Evolutionary conservation across 257 asterid species (phyloP).

Genomic region (Solanum appendiculatum): DNA sequence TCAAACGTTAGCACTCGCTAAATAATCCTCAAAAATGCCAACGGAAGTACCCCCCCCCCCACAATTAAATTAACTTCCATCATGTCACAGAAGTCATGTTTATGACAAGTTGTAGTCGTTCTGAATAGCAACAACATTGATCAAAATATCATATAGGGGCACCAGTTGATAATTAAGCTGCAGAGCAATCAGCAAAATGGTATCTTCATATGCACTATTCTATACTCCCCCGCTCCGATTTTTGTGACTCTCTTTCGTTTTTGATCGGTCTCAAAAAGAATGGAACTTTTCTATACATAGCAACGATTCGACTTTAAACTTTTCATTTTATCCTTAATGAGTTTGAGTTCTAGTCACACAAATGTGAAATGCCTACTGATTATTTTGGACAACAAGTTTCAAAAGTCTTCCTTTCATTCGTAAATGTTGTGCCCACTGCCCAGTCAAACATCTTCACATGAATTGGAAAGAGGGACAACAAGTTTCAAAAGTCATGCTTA

Average conservation of each 20-base stretch:
- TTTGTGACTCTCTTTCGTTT: neutral
- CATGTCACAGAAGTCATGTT: neutral
- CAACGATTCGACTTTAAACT: neutral
- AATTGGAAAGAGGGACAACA: neutral
- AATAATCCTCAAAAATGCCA: neutral
- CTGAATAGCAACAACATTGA: neutral
- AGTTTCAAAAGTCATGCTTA: neutral
- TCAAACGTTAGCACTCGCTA: neutral
- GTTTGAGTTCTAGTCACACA: neutral
- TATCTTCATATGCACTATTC: neutral
- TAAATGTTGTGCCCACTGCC: neutral
- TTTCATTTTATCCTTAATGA: neutral
- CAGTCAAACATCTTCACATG: neutral
- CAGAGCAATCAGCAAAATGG: neutral
- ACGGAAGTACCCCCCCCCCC: neutral
- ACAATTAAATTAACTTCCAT: neutral
- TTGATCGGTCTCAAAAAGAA: neutral
- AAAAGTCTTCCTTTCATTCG: neutral
- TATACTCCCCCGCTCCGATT: neutral
- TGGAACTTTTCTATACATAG: neutral
- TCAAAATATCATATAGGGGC: neutral
- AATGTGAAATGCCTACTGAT: neutral
- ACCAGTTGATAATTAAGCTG: neutral
- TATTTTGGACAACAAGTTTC: neutral
- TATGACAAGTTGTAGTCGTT: neutral